These are phyloP conservation scores for Colletotrichum noveboracense DNA, from an alignment of 2,329 filamentous ascomycete genomes.

Conservation along the genomic window DNA sequence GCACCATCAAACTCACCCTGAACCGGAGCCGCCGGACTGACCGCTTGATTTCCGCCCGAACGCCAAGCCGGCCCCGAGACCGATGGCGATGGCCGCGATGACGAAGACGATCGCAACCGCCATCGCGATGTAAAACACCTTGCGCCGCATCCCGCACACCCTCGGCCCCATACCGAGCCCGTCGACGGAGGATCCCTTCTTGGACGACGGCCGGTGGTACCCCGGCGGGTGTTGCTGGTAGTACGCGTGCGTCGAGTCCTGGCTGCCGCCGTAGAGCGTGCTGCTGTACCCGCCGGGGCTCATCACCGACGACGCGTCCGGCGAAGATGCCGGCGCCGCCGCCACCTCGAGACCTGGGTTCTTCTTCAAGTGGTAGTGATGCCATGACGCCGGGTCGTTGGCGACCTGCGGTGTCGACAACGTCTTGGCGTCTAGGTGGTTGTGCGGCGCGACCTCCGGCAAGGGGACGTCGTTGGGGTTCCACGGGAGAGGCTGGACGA, in stretches of 20 bases:
- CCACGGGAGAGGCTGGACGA: conserved; percentile 2
- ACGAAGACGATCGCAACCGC: conserved; percentile 21
- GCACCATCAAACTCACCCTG: background rate
- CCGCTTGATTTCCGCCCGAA: background rate
- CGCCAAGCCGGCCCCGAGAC: conserved; percentile 27
- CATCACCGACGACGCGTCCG: background rate
- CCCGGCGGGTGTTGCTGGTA: background rate
- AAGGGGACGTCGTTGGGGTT: conserved; percentile 1
- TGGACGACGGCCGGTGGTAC: background rate
- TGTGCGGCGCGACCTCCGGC: background rate
- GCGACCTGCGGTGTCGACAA: background rate
- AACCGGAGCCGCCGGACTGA: background rate
- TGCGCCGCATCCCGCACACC: conserved; percentile 26
- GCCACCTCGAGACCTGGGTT: background rate
- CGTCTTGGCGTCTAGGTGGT: conserved; percentile 1
- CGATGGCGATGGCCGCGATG: conserved; percentile 25
- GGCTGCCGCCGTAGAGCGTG: background rate
- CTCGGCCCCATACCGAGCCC: background rate
- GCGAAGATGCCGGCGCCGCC: background rate
- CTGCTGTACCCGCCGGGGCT: background rate
- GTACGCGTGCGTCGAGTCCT: background rate
- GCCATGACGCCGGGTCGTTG: background rate
- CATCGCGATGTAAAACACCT: conserved; percentile 26
- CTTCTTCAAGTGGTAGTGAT: conserved; percentile 5
- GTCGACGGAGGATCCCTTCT: background rate